phyloP scores from a whole-genome alignment of 108 stramenopile species.

The Nitzschia sp. region DNA sequence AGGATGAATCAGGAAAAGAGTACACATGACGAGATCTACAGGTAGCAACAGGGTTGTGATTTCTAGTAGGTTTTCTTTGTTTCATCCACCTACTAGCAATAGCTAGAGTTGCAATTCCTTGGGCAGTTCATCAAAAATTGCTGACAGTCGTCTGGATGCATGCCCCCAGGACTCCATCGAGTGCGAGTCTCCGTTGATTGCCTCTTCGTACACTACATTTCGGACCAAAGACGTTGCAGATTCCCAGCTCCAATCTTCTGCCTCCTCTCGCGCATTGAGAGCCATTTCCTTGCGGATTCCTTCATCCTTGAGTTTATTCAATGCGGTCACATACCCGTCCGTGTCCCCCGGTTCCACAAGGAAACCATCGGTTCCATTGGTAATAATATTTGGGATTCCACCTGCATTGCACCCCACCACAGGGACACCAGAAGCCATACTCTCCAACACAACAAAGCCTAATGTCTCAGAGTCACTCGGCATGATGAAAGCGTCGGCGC shows the following conservation, averaged over 20 bases:
- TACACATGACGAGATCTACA: no score
- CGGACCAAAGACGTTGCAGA: constrained; percentile 81
- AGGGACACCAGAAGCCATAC: constrained; percentile 89
- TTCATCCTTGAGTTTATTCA: constrained; percentile 54
- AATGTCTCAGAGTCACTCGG: constrained; percentile 87
- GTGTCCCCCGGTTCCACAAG: constrained; percentile 61
- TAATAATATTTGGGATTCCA: constrained; percentile 76
- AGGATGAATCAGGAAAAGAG: no score
- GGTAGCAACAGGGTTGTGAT: no score
- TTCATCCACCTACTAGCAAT: no score
- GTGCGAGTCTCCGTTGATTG: neutral
- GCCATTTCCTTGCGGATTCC: constrained; percentile 63
- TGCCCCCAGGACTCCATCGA: no score
- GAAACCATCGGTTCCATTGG: constrained; percentile 71
- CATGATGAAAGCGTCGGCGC: constrained; percentile 88
- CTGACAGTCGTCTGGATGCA: no score
- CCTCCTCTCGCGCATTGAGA: constrained; percentile 68
- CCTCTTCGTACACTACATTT: constrained; percentile 87
- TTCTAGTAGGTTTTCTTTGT: no score
- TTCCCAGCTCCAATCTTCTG: constrained; percentile 89
- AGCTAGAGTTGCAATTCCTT: no score
- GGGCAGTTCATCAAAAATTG: no score
- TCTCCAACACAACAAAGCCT: constrained; percentile 88
- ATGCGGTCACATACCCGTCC: constrained; percentile 53
- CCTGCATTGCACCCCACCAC: constrained; percentile 80